A percentile compares a stretch with the other conserved stretches of the same genome.
phyloP scores from a whole-genome alignment of 2,329 filamentous ascomycete species.

The Chrysoporthe deuterocubensis region DNA sequence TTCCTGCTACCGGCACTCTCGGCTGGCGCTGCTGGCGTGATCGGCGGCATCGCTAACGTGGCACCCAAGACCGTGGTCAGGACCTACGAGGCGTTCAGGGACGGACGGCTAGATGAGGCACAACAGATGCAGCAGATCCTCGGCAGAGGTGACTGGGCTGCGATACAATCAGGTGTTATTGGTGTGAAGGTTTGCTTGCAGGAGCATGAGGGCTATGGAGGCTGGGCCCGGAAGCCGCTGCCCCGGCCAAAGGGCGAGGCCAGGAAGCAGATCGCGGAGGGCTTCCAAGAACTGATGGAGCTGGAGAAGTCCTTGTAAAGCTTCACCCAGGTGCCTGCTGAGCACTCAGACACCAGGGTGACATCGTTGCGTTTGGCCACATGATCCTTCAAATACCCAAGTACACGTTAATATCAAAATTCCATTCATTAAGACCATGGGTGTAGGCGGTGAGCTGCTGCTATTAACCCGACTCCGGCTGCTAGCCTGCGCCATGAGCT shows the following conservation, averaged over 20 bases:
- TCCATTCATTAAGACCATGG: no score
- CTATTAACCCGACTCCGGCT: no score
- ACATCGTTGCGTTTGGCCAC: background rate
- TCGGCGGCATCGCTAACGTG: constrained; percentile 74
- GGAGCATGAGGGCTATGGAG: constrained; percentile 68
- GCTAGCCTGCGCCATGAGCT: no score
- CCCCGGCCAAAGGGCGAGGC: constrained; percentile 16
- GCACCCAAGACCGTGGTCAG: constrained; percentile 63
- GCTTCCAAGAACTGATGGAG: constrained; percentile 25
- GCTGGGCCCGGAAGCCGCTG: constrained; percentile 60
- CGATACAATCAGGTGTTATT: constrained; percentile 70
- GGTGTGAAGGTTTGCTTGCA: constrained; percentile 70
- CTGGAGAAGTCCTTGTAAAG: constrained; percentile 21
- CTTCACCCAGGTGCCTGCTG: no score
- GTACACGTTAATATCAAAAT: no score
- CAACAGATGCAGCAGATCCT: constrained; percentile 62
- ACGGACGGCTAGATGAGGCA: constrained; percentile 57
- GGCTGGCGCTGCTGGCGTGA: constrained; percentile 72
- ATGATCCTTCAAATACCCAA: no score
- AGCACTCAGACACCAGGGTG: no score
- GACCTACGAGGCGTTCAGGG: constrained; percentile 55
- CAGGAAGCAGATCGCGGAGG: constrained; percentile 15
- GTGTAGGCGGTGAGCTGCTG: no score
- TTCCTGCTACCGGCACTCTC: constrained; percentile 73
- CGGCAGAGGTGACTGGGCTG: constrained; percentile 70